Conservation (phyloP, 2,329 filamentous ascomycete genomes). For the Orbilia javanica region DNA sequence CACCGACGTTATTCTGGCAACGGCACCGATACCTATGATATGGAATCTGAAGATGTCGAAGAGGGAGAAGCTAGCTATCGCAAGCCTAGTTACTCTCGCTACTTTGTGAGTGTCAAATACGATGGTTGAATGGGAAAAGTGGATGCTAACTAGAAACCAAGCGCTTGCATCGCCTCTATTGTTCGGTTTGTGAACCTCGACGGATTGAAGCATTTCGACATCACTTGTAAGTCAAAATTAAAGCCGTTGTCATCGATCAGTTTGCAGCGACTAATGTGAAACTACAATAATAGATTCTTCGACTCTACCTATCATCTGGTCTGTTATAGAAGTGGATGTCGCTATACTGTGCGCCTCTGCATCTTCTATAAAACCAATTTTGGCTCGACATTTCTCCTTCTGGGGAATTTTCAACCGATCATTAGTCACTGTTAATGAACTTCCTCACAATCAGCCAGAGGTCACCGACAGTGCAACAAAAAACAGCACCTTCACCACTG, state of each 20-base stretch:
- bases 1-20: conserved; percentile 46
- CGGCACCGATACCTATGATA: conserved; percentile 54
- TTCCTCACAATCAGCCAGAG: conserved; percentile 36
- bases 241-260: neutral
- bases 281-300: conserved; percentile 32
- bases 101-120: conserved; percentile 52
- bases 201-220: conserved; percentile 41
- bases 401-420: conserved; percentile 53
- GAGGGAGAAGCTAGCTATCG: conserved; percentile 47
- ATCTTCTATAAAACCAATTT: conserved; percentile 51
- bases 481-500: conserved; percentile 53
- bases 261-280: neutral
- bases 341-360: conserved; percentile 52
- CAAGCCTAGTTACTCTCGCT: conserved; percentile 42
- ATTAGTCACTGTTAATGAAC: conserved; percentile 55
- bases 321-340: conserved; percentile 49
- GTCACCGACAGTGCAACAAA: conserved; percentile 41
- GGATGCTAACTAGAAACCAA: neutral
- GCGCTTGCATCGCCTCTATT: conserved; percentile 50
- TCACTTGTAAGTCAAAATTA: conserved; percentile 39
- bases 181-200: conserved; percentile 48
- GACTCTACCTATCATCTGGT: conserved; percentile 47
- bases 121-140: too few species aligned
- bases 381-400: conserved; percentile 46
- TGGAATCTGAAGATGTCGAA: conserved; percentile 56